Base-by-base conservation (phyloP, 345 rosid species). In the Citrus sp. region DNA sequence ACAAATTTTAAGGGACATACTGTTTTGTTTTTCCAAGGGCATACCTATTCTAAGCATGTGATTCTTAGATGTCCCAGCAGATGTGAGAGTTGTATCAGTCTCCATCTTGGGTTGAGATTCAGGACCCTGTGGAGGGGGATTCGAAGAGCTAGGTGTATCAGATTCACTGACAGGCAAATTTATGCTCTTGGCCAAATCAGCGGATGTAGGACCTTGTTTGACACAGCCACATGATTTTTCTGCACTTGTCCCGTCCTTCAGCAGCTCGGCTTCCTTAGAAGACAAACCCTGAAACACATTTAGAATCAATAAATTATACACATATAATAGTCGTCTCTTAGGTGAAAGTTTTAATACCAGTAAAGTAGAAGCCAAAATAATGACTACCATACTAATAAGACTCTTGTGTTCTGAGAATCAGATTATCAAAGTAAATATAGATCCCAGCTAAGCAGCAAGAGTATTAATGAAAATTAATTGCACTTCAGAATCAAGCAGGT, bases 221-320 rank as follows among this genome's bases (percentile, higher is more conserved):
- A 83, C 27, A 67, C 85, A 89, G 78, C 67, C 78, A 83, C 86
- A 87, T 68, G 84, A 85, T 82, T 93, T 95, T 56, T 89, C 93
- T 5, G 85, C 80, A 86, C 75, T 82, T 70, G 73, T 68, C 73
- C 89, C 98, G 79, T 91, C 93, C 86, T 90, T 92, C 85, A 88
- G 77, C 78, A 87, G 74, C 84, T 91, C 97, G 10, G 87, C 89
- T 88, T 93, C 93, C 87, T 94, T 94, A 55, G 93, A 89, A 84
- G 95, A 87, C 84, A 92, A 75, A 74, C 93, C 92, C 98, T 95
- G 78, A 71, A 88, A 76, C 76, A 82, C 62, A 74, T 82, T 62
- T 73, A 74, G 59, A 80, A 76, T 74, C 59, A 70, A 59, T 66
- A 65, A 85, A 67, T 79, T 34, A 84, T 35, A 63, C 73, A 81